Conservation (phyloP, 257 asterid species). For the Leptodermis oblonga region DNA sequence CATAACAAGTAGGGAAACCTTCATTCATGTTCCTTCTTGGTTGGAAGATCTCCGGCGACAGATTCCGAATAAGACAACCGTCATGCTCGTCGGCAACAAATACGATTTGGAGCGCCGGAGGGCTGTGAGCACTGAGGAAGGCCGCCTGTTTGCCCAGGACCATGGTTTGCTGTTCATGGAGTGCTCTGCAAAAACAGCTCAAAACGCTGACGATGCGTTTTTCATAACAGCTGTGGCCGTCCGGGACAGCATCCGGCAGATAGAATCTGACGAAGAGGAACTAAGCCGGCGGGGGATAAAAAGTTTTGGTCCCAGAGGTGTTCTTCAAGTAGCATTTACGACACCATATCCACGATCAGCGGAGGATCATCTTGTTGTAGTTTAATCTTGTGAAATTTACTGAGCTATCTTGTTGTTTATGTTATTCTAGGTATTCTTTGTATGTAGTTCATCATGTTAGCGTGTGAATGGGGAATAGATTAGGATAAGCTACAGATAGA, state of each 20-base stretch:
- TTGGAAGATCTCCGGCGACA: slow-evolving; percentile 57
- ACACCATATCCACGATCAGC: background rate
- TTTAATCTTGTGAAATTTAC: background rate
- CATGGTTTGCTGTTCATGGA: slow-evolving; percentile 62
- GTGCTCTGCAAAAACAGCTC: slow-evolving; percentile 67
- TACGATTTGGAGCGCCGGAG: slow-evolving; percentile 51
- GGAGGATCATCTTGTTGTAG: slow-evolving; percentile 5
- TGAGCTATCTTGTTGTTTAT: background rate
- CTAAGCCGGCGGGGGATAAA: background rate
- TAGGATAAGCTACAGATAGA: no score
- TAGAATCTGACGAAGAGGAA: background rate
- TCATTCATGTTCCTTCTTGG: slow-evolving; percentile 54
- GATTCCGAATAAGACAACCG: slow-evolving; percentile 40
- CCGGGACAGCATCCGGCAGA: background rate
- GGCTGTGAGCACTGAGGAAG: slow-evolving; percentile 67
- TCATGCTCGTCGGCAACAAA: slow-evolving; percentile 71
- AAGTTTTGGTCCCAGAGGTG: background rate
- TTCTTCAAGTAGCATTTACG: background rate
- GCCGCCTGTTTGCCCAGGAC: slow-evolving; percentile 53
- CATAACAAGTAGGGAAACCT: slow-evolving; percentile 48
- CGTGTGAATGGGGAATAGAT: no score
- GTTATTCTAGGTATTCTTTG: background rate
- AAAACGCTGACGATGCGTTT: slow-evolving; percentile 60
- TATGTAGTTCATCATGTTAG: background rate
- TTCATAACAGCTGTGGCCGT: background rate